phyloP scores from a whole-genome alignment of 305 asterid genomes.

The Solanum hybrid region DNA sequence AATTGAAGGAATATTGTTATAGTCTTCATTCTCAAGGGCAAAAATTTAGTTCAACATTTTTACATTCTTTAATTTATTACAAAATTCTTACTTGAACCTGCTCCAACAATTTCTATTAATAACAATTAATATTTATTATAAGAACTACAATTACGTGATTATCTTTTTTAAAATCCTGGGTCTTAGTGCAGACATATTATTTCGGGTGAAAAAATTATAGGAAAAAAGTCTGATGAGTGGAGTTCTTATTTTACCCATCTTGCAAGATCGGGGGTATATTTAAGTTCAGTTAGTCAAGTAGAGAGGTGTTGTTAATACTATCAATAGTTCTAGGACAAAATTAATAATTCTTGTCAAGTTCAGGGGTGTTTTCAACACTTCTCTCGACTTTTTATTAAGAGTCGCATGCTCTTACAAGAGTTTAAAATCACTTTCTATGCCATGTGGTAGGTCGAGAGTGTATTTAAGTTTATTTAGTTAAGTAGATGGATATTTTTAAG shows the following conservation, averaged over 20 bases:
- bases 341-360: neutral
- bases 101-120: neutral
- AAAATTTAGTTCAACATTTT: neutral
- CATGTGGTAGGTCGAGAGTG: neutral
- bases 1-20: neutral
- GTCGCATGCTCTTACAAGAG: neutral
- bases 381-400: neutral
- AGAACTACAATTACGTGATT: neutral
- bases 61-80: neutral
- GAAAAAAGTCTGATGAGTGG: neutral
- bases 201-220: neutral
- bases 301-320: too few relatives aligned
- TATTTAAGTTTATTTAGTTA: neutral
- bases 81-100: neutral
- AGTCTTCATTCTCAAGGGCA: neutral
- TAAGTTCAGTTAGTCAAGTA: neutral
- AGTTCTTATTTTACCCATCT: neutral
- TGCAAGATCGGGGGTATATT: neutral
- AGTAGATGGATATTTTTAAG: neutral
- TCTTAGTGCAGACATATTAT: neutral
- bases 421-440: too few relatives aligned
- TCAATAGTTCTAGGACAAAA: neutral
- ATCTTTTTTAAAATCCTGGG: neutral
- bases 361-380: neutral
- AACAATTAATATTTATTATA: neutral